phyloP scores from a whole-genome alignment of 2,329 filamentous ascomycete species.

The Aspergillaceae sp. region DNA sequence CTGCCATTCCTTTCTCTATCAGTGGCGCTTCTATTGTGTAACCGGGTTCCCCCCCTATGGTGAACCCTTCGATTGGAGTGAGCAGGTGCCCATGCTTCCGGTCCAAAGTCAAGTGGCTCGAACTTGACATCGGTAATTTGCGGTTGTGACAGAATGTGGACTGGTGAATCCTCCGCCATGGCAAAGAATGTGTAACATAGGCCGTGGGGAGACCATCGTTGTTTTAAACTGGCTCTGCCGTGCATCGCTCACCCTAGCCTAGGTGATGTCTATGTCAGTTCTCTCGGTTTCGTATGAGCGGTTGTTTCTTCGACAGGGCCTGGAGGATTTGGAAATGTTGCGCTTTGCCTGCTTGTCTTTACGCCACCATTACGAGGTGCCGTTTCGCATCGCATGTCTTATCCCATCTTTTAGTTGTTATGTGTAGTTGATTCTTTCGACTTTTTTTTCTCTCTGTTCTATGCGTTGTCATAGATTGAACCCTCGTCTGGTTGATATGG shows the following conservation, averaged over 20 bases:
- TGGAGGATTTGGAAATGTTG: conserved; percentile 25
- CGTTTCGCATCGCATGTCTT: not conserved
- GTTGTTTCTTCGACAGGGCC: conserved; percentile 20
- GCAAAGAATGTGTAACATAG: not conserved
- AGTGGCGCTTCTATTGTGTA: not conserved
- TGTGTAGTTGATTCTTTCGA: conserved; percentile 5
- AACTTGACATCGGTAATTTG: not conserved
- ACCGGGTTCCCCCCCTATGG: too few relatives aligned
- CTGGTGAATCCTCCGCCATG: not conserved
- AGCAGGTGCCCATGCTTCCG: not conserved
- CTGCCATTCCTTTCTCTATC: not conserved
- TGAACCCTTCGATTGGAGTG: too few relatives aligned
- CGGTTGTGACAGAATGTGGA: not conserved
- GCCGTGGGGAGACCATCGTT: not conserved
- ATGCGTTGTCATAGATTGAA: conserved; percentile 16
- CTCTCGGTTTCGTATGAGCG: too few relatives aligned
- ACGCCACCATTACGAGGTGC: not conserved
- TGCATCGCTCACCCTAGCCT: too few relatives aligned
- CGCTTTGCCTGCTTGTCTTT: conserved; percentile 5
- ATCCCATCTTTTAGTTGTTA: conserved; percentile 2
- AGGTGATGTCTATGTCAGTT: too few relatives aligned
- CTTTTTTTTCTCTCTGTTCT: conserved; percentile 2
- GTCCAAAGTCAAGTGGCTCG: not conserved
- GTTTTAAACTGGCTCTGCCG: too few relatives aligned
- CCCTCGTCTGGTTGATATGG: conserved; percentile 2